Evolutionary conservation across 2,329 filamentous ascomycete genomes (phyloP).

Genomic region (Fusarium phyllophilum): DNA sequence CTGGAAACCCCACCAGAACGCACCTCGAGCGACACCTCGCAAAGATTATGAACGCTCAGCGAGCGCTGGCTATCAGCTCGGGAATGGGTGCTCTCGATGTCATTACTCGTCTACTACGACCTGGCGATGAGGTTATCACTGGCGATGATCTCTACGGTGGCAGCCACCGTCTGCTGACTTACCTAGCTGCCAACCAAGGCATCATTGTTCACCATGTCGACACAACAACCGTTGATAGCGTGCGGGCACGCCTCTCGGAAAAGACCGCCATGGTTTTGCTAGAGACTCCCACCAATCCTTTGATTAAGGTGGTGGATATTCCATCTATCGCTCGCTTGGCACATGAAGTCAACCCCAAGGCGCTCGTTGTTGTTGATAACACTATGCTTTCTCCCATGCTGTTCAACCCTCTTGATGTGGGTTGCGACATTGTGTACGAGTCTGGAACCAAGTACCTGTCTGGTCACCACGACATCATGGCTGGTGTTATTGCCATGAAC

Average conservation of each 20-base stretch:
- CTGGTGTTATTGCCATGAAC: conserved; percentile 93
- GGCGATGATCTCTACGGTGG: conserved; percentile 97
- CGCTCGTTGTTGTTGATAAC: conserved; percentile 94
- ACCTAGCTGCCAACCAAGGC: conserved; percentile 86
- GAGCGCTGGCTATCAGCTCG: conserved; percentile 91
- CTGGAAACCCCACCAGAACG: conserved; percentile 94
- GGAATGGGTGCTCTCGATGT: conserved; percentile 98
- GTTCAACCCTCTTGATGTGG: conserved; percentile 91
- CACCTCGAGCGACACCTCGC: conserved; percentile 96
- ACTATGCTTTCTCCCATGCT: conserved; percentile 98
- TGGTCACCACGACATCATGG: conserved; percentile 99
- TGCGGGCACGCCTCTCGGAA: conserved; percentile 73
- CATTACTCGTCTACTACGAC: conserved; percentile 88
- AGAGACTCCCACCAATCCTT: conserved; percentile 95
- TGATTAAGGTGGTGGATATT: conserved; percentile 98
- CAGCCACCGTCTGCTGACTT: conserved; percentile 92
- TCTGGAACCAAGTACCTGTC: conserved; percentile 98
- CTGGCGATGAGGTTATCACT: conserved; percentile 96
- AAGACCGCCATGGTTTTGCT: conserved; percentile 97
- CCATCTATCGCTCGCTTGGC: conserved; percentile 78
- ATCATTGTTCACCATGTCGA: conserved; percentile 97
- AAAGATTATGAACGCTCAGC: conserved; percentile 97
- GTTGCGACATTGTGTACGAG: conserved; percentile 96
- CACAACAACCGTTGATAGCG: conserved; percentile 80
- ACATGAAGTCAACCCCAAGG: conserved; percentile 80